Percentiles rank a stretch among this genome's conserved stretches.
These are phyloP conservation scores for Triticum urartu DNA, from an alignment of 176 grass and related monocot species.

Conservation along the genomic window DNA sequence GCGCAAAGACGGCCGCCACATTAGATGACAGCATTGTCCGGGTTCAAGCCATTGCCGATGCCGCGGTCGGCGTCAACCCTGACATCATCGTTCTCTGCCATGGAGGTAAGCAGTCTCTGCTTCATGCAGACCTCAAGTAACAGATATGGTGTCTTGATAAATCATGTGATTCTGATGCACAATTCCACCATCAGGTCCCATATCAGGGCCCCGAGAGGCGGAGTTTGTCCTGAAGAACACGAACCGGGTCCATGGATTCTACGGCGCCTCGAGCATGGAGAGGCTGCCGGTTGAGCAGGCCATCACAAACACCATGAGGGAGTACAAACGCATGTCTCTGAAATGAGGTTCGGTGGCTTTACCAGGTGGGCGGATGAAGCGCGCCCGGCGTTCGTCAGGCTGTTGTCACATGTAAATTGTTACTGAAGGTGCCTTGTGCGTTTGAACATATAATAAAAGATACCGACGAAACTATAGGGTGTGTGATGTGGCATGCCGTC, in stretches of 20 bases:
- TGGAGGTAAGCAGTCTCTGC: slow-evolving; percentile 55
- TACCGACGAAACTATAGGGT: not conserved
- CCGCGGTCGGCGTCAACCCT: slow-evolving; percentile 69
- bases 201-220: slow-evolving; percentile 78
- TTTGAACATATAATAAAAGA: not conserved
- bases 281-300: slow-evolving; percentile 84
- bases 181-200: slow-evolving; percentile 58
- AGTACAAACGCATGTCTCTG: slow-evolving; percentile 85
- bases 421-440: not conserved
- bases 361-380: not conserved
- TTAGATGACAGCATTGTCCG: slow-evolving; percentile 56
- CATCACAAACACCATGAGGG: slow-evolving; percentile 79
- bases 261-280: slow-evolving; percentile 95
- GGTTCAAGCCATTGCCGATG: slow-evolving; percentile 82
- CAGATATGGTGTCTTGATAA: slow-evolving; percentile 19
- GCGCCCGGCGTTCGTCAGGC: not conserved
- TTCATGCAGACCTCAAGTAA: not conserved
- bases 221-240: slow-evolving; percentile 83
- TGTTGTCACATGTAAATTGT: not conserved
- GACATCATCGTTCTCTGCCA: slow-evolving; percentile 83
- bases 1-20: slow-evolving; percentile 70
- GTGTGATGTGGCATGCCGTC: not conserved
- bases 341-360: slow-evolving; percentile 37
- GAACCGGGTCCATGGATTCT: slow-evolving; percentile 82
- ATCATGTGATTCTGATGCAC: not conserved